Conservation (phyloP, 2,329 filamentous ascomycete species). For the Sporothrix inflata region DNA sequence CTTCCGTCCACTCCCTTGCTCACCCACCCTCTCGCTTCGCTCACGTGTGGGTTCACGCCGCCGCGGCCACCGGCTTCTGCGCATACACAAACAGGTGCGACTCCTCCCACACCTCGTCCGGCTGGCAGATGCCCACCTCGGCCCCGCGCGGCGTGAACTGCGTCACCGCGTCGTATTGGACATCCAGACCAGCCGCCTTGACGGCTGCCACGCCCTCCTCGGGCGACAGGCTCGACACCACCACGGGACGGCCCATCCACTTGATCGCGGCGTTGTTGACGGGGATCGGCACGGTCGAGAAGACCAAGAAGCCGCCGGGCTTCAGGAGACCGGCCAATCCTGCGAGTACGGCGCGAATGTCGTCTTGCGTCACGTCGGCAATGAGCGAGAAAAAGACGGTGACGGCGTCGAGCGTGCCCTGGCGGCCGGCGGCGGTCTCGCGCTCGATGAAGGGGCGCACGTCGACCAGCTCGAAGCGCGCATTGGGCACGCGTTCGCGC, state of each 20-base stretch:
- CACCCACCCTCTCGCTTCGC: neutral
- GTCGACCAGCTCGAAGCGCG: constrained; percentile 36
- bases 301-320: constrained; percentile 46
- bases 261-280: constrained; percentile 34
- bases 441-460: constrained; percentile 34
- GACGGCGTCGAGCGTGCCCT: constrained; percentile 34
- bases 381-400: constrained; percentile 39
- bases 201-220: constrained; percentile 34
- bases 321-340: constrained; percentile 40
- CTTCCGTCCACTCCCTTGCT: too few species aligned
- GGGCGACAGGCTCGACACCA: constrained; percentile 37
- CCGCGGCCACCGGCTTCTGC: constrained; percentile 31
- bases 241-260: constrained; percentile 39
- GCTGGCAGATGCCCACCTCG: constrained; percentile 37
- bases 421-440: constrained; percentile 9
- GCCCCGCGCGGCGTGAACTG: constrained; percentile 35
- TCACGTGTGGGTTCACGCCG: neutral
- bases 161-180: constrained; percentile 31
- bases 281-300: constrained; percentile 42
- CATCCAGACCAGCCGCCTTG: constrained; percentile 33
- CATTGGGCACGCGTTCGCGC: constrained; percentile 36
- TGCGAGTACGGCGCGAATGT: constrained; percentile 35
- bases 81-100: constrained; percentile 39
- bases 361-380: constrained; percentile 37
- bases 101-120: constrained; percentile 40